Evolutionary conservation across 1,284 basidiomycete genomes (phyloP), one percentile per base, ranked within the genome.

Genomic region (Marasmius tenuissimus): DNA sequence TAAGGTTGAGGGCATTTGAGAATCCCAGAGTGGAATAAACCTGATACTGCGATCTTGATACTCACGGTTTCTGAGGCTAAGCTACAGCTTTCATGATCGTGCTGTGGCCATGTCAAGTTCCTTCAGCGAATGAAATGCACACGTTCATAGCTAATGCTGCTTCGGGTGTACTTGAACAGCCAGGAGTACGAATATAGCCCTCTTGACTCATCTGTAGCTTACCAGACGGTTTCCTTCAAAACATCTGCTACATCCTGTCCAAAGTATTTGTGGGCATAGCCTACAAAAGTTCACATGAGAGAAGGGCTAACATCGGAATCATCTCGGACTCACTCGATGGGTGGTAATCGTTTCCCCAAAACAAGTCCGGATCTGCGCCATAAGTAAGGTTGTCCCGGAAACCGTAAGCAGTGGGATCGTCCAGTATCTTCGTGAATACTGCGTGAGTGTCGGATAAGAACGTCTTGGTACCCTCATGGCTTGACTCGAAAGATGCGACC

Each of bases 301-400:
- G 59, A 60, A 49, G 39, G 38, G 54, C 16, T 11, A n/a, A 20
- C 38, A 38, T 16, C 48, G 27, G 57, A 57, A 52, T 18, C n/a
- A 8, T 37, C 8, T 16, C 18, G 37, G 18, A 71, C 78, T 68
- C 70, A 82, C 82, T 76, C 57, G 76, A 76, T 20, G 83, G 80
- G 64, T 84, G 83, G 59, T 76, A 78, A 64, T 81, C 75, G 61
- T 84, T 81, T 18, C 81, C 82, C 85, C 85, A 86, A 78, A 87
- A 86, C 63, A 81, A 75, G 18, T 76, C 77, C 10, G 78, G 62
- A 11, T 67, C 72, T 20, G 70, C 71, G 4, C 85, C 85, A 60
- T 76, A 85, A 0, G 81, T 79, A 0, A 78, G 80, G 7, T 75
- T 76, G 64, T 86, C 84, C 22, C 76, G 73, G 69, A 87, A 86